A percentile compares a stretch with the other conserved stretches of the same genome.
These are phyloP conservation scores for Nicotiana tomentosiformis DNA, from an alignment of 257 asterid species.

Conservation along the genomic window DNA sequence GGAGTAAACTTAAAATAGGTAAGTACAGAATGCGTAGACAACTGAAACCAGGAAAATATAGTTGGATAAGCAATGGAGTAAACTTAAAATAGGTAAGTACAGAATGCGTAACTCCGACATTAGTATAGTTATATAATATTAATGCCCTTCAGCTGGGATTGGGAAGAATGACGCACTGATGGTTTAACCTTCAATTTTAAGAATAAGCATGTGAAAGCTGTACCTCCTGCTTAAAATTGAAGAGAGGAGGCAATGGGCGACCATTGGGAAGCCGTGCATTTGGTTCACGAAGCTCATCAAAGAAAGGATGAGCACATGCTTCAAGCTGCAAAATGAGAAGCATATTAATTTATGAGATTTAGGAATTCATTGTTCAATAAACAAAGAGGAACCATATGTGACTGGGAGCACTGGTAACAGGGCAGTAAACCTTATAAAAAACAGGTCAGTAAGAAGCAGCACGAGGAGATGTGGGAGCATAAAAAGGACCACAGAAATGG, in stretches of 20 bases:
- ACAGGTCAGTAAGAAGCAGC: not conserved
- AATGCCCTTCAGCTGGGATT: not conserved
- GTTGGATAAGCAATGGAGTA: not conserved
- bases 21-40: conserved; percentile 14
- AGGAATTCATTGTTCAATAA: not conserved
- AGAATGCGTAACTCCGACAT: not conserved
- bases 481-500: not conserved
- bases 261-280: conserved; percentile 82
- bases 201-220: not conserved
- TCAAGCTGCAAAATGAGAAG: conserved; percentile 66
- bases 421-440: not conserved
- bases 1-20: not conserved
- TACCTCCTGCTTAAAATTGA: conserved; percentile 94
- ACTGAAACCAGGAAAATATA: conserved; percentile 26
- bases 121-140: not conserved
- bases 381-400: not conserved
- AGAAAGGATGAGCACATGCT: conserved; percentile 83
- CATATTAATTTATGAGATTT: not conserved
- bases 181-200: not conserved
- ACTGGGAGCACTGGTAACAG: not conserved
- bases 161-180: not conserved
- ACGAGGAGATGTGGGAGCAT: not conserved
- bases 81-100: not conserved
- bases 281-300: conserved; percentile 92
- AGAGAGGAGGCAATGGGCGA: conserved; percentile 79